These are phyloP conservation scores for Aspergillus wentii DNA, from an alignment of 495 filamentous ascomycete genomes.

Conservation along the genomic window DNA sequence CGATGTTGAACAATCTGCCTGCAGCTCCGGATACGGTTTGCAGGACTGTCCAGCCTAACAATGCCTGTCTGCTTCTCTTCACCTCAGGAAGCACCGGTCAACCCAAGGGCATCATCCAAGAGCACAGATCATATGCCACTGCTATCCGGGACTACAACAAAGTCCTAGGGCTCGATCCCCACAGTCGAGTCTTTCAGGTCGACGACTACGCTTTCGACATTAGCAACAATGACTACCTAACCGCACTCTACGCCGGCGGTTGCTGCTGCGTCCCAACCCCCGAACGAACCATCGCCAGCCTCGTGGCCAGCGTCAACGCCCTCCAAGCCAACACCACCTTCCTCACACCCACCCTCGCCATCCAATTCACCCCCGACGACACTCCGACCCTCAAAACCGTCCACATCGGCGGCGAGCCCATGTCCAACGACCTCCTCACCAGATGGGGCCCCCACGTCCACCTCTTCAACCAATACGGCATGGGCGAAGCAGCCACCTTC, in stretches of 20 bases:
- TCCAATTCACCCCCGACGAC: slow-evolving; percentile 25
- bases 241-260: slow-evolving; percentile 37
- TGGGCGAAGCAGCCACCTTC: slow-evolving; percentile 37
- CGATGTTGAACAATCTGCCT: slow-evolving; percentile 1
- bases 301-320: slow-evolving; percentile 25
- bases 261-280: slow-evolving; percentile 42
- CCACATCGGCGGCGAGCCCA: slow-evolving; percentile 39
- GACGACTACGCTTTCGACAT: slow-evolving; percentile 43
- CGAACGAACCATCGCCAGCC: slow-evolving; percentile 20
- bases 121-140: slow-evolving; percentile 35
- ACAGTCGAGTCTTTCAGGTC: slow-evolving; percentile 38
- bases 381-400: slow-evolving; percentile 33
- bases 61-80: slow-evolving; percentile 29
- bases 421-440: slow-evolving; percentile 33
- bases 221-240: slow-evolving; percentile 37
- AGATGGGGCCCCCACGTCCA: slow-evolving; percentile 40
- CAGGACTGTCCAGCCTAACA: slow-evolving; percentile 6
- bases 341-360: slow-evolving; percentile 39
- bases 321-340: slow-evolving; percentile 34
- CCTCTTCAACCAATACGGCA: slow-evolving; percentile 56
- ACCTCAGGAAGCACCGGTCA: slow-evolving; percentile 42
- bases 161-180: slow-evolving; percentile 9
- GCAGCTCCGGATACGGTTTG: neutral
- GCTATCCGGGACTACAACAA: slow-evolving; percentile 15
- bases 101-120: slow-evolving; percentile 46